These are phyloP conservation scores for Talaromyces sp. DNA, from an alignment of 2,329 filamentous ascomycete species.

Conservation along the genomic window DNA sequence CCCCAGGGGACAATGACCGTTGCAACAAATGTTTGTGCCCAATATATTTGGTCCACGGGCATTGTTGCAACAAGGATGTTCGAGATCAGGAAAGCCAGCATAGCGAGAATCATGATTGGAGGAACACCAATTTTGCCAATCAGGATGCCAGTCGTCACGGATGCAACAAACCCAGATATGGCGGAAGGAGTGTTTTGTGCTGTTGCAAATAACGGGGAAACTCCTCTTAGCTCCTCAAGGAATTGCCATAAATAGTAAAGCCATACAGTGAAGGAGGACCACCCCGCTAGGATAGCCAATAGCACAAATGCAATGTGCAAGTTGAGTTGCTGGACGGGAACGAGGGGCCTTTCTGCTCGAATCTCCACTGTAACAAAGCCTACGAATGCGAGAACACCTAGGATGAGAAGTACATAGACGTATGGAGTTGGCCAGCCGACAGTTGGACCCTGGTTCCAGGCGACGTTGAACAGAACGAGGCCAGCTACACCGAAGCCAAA, in stretches of 20 bases:
- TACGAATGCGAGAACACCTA: slow-evolving; percentile 38
- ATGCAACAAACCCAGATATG: slow-evolving; percentile 25
- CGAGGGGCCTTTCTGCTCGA: slow-evolving; percentile 2
- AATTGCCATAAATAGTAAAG: slow-evolving; percentile 37
- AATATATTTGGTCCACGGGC: slow-evolving; percentile 36
- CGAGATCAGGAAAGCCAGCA: slow-evolving; percentile 24
- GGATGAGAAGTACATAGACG: slow-evolving; percentile 39
- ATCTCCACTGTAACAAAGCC: slow-evolving; percentile 5
- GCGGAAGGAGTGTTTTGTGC: slow-evolving; percentile 27
- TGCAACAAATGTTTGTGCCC: slow-evolving; percentile 26
- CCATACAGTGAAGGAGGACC: slow-evolving; percentile 39
- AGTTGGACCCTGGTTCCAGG: slow-evolving; percentile 48
- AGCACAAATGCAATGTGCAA: slow-evolving; percentile 29
- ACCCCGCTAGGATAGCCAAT: slow-evolving; percentile 37
- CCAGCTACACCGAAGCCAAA: slow-evolving; percentile 42
- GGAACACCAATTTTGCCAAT: slow-evolving; percentile 17
- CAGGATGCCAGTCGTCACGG: slow-evolving; percentile 22
- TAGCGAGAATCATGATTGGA: slow-evolving; percentile 26
- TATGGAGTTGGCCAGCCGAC: slow-evolving; percentile 43
- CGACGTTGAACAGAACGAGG: slow-evolving; percentile 49
- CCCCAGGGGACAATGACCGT: slow-evolving; percentile 18
- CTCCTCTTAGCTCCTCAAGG: slow-evolving; percentile 19
- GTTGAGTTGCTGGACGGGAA: slow-evolving; percentile 2
- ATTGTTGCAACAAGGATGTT: slow-evolving; percentile 32
- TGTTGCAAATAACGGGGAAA: slow-evolving; percentile 22